Evolutionary conservation across 192 early-diverging fungal species (phyloP), one percentile per base, ranked within the genome.

Genomic region (Rhizophagus sp.): DNA sequence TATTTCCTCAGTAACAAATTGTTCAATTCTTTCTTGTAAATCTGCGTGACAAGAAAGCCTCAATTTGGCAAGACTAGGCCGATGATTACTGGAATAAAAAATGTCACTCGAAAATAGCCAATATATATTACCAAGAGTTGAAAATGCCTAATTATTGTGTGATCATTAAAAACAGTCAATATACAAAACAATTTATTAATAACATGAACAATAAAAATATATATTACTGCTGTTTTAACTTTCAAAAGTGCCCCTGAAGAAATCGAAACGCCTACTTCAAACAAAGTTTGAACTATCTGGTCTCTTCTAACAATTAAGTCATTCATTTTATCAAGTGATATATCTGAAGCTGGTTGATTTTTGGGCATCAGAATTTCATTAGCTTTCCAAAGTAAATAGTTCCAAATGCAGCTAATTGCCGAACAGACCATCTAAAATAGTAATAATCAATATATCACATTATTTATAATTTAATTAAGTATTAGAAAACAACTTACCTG

Each of bases 81-180:
- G 70, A 66, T 67, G 52, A 69, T 4, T 36, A 22, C 19, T 76
- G 3, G 76, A 63, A 8, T 30, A 73, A 78, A 90, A 90, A 75
- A 87, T 78, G 19, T 88, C 86, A 17, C 84, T 84, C 9, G 85
- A 83, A 81, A 90, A 88, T 0, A 90, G 63, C 85, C 84, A 86
- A 78, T 88, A 87, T 0, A 87, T 76, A 66, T 88, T 88, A 1
- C 87, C 85, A 52, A 88, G 47, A 12, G 81, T 79, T 44, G 83
- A 82, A 63, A 86, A 87, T 19, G 87, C 82, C 82, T 84, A 34
- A 69, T 69, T 19, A 22, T n/a, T 22, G 1, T 57, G 19, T 22
- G 11, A 47, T 47, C 11, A 12, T 47, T 47, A 12, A 47, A 47
- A 47, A 12, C 11, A 12, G 44, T 47, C 4, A 57, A 57, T 22